Percentiles rank a stretch among this genome's conserved stretches.
Evolutionary conservation across 2,329 filamentous ascomycete species (phyloP).

Genomic region (Monosporascus sp.): DNA sequence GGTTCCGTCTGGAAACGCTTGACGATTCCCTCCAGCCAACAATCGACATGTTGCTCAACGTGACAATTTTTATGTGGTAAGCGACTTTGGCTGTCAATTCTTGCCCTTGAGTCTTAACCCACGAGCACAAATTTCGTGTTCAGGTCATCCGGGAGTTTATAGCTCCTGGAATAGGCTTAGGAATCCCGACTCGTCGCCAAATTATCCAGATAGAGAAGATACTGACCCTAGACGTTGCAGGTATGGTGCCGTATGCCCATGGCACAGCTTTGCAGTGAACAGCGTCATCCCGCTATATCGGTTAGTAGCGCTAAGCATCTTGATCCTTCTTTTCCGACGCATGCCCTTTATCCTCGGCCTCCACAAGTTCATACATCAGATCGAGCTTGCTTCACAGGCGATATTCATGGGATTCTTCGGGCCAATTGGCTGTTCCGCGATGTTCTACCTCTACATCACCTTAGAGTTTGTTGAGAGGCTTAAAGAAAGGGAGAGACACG

Average conservation of each 20-base stretch:
- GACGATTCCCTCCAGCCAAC: conserved; percentile 93
- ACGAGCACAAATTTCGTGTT: too few relatives aligned
- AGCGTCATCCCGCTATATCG: conserved; percentile 67
- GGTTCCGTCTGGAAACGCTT: conserved; percentile 83
- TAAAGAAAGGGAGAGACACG: conserved; percentile 56
- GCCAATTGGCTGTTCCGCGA: conserved; percentile 82
- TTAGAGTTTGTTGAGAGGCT: conserved; percentile 64
- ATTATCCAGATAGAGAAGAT: too few relatives aligned
- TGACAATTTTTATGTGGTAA: conserved; percentile 78
- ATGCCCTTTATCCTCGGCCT: conserved; percentile 71
- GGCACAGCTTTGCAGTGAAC: conserved; percentile 64
- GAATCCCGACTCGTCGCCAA: too few relatives aligned
- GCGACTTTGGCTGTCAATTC: too few relatives aligned
- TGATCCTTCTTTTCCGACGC: conserved; percentile 73
- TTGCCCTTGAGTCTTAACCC: too few relatives aligned
- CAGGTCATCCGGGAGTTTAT: too few relatives aligned
- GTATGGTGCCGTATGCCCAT: conserved; percentile 79
- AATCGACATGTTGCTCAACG: conserved; percentile 90
- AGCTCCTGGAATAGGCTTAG: too few relatives aligned
- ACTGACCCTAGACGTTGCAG: too few relatives aligned
- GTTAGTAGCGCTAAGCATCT: conserved; percentile 66
- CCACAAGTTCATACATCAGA: conserved; percentile 74
- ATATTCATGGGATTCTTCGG: conserved; percentile 91
- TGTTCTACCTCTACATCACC: conserved; percentile 84
- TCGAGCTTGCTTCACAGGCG: conserved; percentile 68